Percentiles rank a stretch among this genome's conserved stretches.
phyloP scores from a whole-genome alignment of 2,329 filamentous ascomycete species.

The Sclerotinia borealis region DNA sequence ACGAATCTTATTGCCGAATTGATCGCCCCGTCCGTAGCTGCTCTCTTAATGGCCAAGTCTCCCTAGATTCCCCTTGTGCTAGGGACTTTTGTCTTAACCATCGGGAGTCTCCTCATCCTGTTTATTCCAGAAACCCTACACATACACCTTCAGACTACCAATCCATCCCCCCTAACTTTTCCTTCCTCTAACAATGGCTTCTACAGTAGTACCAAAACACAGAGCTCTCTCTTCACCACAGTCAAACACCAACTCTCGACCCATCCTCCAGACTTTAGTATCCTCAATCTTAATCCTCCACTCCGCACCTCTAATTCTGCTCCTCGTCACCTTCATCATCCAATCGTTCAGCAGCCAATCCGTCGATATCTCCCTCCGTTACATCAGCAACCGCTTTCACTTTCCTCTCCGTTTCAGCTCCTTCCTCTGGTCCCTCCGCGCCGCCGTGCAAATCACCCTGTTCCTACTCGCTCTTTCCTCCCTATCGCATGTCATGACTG shows the following conservation, averaged over 20 bases:
- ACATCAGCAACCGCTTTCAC: slow-evolving; percentile 26
- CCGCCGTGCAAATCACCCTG: slow-evolving; percentile 24
- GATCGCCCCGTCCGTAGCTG: slow-evolving; percentile 34
- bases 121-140: slow-evolving; percentile 31
- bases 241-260: slow-evolving; percentile 8
- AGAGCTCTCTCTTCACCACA: neutral
- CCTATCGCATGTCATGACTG: slow-evolving; percentile 21
- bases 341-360: slow-evolving; percentile 15
- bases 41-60: slow-evolving; percentile 32
- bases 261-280: neutral
- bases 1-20: slow-evolving; percentile 33
- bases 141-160: slow-evolving; percentile 14
- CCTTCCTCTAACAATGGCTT: slow-evolving; percentile 4
- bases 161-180: neutral
- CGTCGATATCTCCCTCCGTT: slow-evolving; percentile 21
- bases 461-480: slow-evolving; percentile 23
- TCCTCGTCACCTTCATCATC: slow-evolving; percentile 27
- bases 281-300: slow-evolving; percentile 22
- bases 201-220: neutral
- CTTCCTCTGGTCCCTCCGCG: slow-evolving; percentile 26
- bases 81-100: slow-evolving; percentile 14
- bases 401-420: slow-evolving; percentile 22
- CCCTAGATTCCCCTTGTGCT: slow-evolving; percentile 25
- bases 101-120: slow-evolving; percentile 21
- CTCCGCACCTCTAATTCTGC: slow-evolving; percentile 26